Percentiles rank a stretch among this genome's conserved stretches.
Evolutionary conservation across 768 basidiomycete genomes (phyloP).

Genomic region (Suillus clintonianus): DNA sequence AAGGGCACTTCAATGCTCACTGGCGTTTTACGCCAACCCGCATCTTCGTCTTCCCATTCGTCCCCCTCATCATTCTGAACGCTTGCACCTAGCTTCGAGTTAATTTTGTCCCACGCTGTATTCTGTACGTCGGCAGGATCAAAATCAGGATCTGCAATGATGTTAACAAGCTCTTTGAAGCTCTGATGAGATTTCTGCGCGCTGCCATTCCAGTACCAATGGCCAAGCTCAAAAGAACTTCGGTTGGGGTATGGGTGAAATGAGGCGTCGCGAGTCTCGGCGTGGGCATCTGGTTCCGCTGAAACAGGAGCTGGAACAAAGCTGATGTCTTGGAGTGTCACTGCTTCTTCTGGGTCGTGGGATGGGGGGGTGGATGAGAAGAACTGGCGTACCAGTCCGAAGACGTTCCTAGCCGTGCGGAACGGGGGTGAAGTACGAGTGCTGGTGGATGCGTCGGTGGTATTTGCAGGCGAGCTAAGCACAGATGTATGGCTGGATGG

Average conservation of each 20-base stretch:
- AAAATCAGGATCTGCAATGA: background rate
- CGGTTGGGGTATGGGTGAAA: background rate
- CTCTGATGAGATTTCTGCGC: background rate
- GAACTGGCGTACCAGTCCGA: constrained; percentile 4
- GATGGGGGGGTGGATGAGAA: background rate
- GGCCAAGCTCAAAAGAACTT: background rate
- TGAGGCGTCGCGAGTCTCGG: background rate
- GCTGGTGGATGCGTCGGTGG: accelerated
- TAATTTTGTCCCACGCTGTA: background rate
- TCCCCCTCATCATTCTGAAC: background rate
- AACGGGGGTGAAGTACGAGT: background rate
- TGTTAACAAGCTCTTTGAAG: background rate
- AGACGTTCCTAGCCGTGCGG: background rate
- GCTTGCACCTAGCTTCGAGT: background rate
- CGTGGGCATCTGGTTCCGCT: background rate
- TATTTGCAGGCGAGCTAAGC: background rate
- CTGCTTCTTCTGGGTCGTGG: constrained; percentile 4
- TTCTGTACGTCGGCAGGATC: background rate
- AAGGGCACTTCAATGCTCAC: background rate
- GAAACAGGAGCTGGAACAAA: background rate
- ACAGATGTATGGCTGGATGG: background rate
- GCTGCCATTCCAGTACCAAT: background rate
- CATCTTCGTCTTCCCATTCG: background rate
- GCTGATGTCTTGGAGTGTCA: constrained; percentile 1
- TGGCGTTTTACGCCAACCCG: background rate